phyloP scores from a whole-genome alignment of 2,329 filamentous ascomycete species.

The Cadophora gregata region DNA sequence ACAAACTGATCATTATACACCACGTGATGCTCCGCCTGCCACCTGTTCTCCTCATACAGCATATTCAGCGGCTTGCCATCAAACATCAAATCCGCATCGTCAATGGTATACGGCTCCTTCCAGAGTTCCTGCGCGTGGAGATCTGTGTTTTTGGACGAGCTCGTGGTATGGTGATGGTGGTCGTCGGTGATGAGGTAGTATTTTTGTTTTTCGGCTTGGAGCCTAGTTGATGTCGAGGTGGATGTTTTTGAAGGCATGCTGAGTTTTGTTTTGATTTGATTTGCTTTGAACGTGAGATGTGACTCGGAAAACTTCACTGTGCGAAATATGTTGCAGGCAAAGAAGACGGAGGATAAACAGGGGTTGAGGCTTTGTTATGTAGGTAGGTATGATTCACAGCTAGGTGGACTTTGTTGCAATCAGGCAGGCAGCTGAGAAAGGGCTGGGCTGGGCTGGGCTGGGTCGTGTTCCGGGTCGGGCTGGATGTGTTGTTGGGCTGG shows the following conservation, averaged over 20 bases:
- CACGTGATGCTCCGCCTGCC: slow-evolving; percentile 32
- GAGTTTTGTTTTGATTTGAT: neutral
- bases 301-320: neutral
- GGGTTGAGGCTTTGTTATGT: slow-evolving; percentile 4
- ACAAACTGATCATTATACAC: slow-evolving; percentile 2
- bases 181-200: slow-evolving; percentile 14
- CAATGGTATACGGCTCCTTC: slow-evolving; percentile 39
- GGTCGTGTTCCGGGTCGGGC: neutral
- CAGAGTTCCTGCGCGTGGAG: slow-evolving; percentile 32
- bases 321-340: neutral
- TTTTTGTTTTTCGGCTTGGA: slow-evolving; percentile 11
- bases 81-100: slow-evolving; percentile 41
- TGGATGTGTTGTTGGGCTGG: slow-evolving; percentile 3
- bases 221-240: neutral
- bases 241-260: slow-evolving; percentile 15
- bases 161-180: neutral
- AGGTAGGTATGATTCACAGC: neutral
- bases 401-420: neutral
- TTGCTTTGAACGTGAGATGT: neutral
- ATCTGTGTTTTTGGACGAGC: slow-evolving; percentile 26
- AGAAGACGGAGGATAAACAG: neutral
- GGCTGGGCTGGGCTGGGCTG: slow-evolving; percentile 21
- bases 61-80: slow-evolving; percentile 43
- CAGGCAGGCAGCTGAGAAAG: slow-evolving; percentile 9
- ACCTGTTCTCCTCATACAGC: slow-evolving; percentile 41